A percentile compares a stretch with the other conserved stretches of the same genome.
phyloP scores from a whole-genome alignment of 108 stramenopile genomes.

The Nitzschia putrida region DNA sequence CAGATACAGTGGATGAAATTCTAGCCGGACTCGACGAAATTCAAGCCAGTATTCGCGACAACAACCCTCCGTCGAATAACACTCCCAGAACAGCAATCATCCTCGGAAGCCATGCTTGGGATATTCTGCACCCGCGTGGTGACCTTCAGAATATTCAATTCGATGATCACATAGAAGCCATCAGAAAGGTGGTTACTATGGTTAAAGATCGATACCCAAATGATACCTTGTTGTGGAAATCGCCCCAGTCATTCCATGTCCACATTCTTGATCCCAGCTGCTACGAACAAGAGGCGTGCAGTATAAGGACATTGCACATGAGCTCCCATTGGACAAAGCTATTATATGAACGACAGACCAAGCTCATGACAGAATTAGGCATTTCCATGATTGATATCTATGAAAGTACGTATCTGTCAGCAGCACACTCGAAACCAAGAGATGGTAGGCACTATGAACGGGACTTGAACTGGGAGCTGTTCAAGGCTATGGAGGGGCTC shows the following conservation, averaged over 20 bases:
- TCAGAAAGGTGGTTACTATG: slow-evolving; percentile 4
- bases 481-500: too few species aligned
- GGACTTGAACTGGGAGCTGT: slow-evolving; percentile 29
- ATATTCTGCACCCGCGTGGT: slow-evolving; percentile 24
- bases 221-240: slow-evolving; percentile 35
- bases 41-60: too few species aligned
- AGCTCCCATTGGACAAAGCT: slow-evolving; percentile 28
- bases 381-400: slow-evolving; percentile 35
- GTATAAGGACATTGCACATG: slow-evolving; percentile 20
- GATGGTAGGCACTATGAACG: slow-evolving; percentile 49
- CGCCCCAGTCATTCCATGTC: slow-evolving; percentile 36
- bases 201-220: slow-evolving; percentile 18
- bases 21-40: slow-evolving; percentile 2
- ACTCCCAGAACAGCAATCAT: not conserved
- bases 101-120: slow-evolving; percentile 19
- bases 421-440: slow-evolving; percentile 32
- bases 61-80: not conserved
- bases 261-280: slow-evolving; percentile 36
- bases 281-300: slow-evolving; percentile 10
- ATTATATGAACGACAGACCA: slow-evolving; percentile 26
- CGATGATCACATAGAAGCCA: slow-evolving; percentile 16
- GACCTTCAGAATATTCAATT: slow-evolving; percentile 5
- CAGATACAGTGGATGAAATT: slow-evolving; percentile 8
- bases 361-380: slow-evolving; percentile 26
- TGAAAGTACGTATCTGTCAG: slow-evolving; percentile 43